Conservation (phyloP, 371 early-diverging fungal species). For the Zopfochytrium polystomum region DNA sequence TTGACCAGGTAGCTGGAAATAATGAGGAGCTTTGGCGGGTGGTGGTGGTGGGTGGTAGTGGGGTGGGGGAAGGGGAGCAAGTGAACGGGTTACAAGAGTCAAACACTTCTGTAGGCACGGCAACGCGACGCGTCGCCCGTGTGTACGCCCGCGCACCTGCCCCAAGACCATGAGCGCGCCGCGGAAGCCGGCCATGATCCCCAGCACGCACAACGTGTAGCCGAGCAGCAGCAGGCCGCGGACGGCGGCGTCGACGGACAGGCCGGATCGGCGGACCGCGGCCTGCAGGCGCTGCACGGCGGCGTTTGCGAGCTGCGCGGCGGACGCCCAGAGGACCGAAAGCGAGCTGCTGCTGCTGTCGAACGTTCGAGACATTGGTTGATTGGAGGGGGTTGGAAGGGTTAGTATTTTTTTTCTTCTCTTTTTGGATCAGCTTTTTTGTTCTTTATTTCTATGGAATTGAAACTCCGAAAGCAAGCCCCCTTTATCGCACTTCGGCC, state of each 20-base stretch:
- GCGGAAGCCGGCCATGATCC: conserved; percentile 12
- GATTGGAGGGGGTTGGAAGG: no score
- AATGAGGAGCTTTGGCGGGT: background rate
- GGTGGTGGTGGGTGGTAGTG: background rate
- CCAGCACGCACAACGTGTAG: background rate
- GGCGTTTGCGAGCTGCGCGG: no score
- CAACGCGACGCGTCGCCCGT: background rate
- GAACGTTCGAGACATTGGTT: no score
- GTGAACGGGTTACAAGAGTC: background rate
- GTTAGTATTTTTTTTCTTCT: no score
- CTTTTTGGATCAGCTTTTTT: no score
- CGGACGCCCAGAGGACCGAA: no score
- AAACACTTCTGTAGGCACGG: background rate
- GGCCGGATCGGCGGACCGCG: no score
- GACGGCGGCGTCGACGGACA: background rate
- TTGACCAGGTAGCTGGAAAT: conserved; percentile 1
- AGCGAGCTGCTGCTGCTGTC: no score
- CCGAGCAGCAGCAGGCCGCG: background rate
- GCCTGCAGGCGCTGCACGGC: no score
- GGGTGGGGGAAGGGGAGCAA: background rate
- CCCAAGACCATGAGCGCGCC: conserved; percentile 8
- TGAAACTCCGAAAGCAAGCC: no score
- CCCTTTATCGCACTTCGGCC: no score
- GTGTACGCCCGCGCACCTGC: conserved; percentile 4
- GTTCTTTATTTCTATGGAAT: no score